A percentile compares a stretch with the other conserved stretches of the same genome.
Conservation (phyloP, 2,329 filamentous ascomycete species). For the Neofusicoccum sp. region DNA sequence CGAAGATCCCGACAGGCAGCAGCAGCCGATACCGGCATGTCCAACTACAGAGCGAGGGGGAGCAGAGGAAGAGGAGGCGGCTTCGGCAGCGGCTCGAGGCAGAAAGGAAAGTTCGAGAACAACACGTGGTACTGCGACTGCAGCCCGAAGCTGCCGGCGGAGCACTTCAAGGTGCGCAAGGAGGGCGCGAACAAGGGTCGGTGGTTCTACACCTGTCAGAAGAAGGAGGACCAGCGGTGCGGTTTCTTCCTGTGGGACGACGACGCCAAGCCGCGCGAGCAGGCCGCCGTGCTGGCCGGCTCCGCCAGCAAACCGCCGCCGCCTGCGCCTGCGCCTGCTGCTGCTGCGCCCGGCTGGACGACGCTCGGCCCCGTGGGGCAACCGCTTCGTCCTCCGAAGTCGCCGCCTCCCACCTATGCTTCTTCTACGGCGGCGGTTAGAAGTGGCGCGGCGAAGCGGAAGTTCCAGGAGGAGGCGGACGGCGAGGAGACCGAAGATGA, state of each 20-base stretch:
- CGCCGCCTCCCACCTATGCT: no score
- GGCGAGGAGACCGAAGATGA: constrained; percentile 5
- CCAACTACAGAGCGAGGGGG: background rate
- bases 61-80: background rate
- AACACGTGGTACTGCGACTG: constrained; percentile 57
- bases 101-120: constrained; percentile 23
- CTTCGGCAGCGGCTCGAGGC: background rate
- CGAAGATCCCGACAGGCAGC: background rate
- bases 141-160: constrained; percentile 54
- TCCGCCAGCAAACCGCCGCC: background rate
- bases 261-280: constrained; percentile 54
- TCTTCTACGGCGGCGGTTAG: background rate
- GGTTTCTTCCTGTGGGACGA: constrained; percentile 62
- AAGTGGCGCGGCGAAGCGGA: constrained; percentile 14
- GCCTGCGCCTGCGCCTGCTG: background rate
- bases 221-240: constrained; percentile 50
- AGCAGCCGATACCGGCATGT: background rate
- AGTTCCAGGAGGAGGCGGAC: constrained; percentile 14
- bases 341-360: background rate
- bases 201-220: constrained; percentile 62
- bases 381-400: background rate
- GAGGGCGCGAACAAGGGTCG: constrained; percentile 57
- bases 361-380: background rate
- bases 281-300: constrained; percentile 39
- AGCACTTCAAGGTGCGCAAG: constrained; percentile 61